A percentile compares a stretch with the other conserved stretches of the same genome.
These are phyloP conservation scores for Arachnomyces sp. DNA, from an alignment of 2,329 filamentous ascomycete genomes.

Conservation along the genomic window DNA sequence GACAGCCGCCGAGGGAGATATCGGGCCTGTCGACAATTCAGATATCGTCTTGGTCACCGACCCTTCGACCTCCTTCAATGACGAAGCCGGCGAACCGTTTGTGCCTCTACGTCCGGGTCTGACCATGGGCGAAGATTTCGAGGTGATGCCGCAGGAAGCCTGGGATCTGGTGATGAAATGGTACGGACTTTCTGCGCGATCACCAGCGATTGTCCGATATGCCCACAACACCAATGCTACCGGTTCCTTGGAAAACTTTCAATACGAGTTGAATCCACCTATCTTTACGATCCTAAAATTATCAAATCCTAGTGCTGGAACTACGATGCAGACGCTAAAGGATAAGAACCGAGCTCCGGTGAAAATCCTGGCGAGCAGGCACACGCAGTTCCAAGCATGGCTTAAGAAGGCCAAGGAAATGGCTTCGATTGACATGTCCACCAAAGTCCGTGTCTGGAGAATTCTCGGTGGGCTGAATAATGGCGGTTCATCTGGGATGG, in stretches of 20 bases:
- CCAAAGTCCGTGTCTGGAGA: conserved; percentile 72
- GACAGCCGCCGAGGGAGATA: conserved; percentile 51
- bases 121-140: conserved; percentile 60
- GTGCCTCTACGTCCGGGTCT: conserved; percentile 66
- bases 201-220: conserved; percentile 64
- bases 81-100: conserved; percentile 48
- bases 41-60: conserved; percentile 62
- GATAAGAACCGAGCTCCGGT: conserved; percentile 55
- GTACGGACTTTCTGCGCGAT: conserved; percentile 68
- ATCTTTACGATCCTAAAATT: conserved; percentile 80
- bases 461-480: conserved; percentile 41
- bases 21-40: conserved; percentile 81
- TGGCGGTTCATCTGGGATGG: conserved; percentile 35
- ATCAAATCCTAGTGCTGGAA: conserved; percentile 51
- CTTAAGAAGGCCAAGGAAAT: conserved; percentile 64
- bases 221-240: conserved; percentile 66
- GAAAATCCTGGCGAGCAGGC: conserved; percentile 63
- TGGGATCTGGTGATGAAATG: conserved; percentile 75
- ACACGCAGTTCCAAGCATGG: conserved; percentile 65
- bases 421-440: conserved; percentile 58
- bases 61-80: conserved; percentile 32
- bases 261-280: conserved; percentile 78
- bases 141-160: conserved; percentile 67
- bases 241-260: conserved; percentile 57
- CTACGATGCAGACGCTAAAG: conserved; percentile 53